A percentile compares a stretch with the other conserved stretches of the same genome.
Evolutionary conservation across 345 rosid genomes (phyloP).

Genomic region (Eucalyptus marginata): DNA sequence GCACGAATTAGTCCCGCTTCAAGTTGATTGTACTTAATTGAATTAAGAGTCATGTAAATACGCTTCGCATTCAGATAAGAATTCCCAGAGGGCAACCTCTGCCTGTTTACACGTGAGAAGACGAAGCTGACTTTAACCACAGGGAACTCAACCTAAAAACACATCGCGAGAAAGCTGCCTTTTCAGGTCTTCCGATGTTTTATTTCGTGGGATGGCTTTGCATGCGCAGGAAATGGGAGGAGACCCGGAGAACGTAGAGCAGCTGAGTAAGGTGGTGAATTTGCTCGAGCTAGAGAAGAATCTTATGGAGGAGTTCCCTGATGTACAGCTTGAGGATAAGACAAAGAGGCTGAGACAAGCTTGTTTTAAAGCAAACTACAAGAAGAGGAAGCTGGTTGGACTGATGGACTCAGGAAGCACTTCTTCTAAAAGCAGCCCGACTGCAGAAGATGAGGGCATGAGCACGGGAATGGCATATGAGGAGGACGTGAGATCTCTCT

Average conservation of each 20-base stretch:
- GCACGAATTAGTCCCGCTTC: background rate
- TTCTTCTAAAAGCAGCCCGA: background rate
- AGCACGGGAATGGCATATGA: background rate
- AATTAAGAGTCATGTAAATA: background rate
- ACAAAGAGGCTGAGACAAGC: slow-evolving; percentile 75
- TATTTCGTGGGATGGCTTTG: background rate
- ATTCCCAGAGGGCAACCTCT: background rate
- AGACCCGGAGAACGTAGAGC: background rate
- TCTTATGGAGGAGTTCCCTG: slow-evolving; percentile 51
- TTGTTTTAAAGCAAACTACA: slow-evolving; percentile 77
- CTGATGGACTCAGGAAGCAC: background rate
- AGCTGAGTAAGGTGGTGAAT: slow-evolving; percentile 26
- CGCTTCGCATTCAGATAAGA: background rate
- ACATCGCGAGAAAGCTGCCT: background rate
- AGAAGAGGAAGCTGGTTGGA: slow-evolving; percentile 25
- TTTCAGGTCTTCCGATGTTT: background rate
- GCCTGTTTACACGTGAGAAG: background rate
- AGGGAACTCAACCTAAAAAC: background rate
- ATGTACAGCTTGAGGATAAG: slow-evolving; percentile 28
- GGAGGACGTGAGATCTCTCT: background rate
- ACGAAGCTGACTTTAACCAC: background rate
- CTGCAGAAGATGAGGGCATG: background rate
- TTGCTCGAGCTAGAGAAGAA: slow-evolving; percentile 52
- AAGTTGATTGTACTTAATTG: background rate
- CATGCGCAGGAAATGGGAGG: background rate